Base-by-base conservation (phyloP, 306 rosid genomes). In the Fragaria ananassa region DNA sequence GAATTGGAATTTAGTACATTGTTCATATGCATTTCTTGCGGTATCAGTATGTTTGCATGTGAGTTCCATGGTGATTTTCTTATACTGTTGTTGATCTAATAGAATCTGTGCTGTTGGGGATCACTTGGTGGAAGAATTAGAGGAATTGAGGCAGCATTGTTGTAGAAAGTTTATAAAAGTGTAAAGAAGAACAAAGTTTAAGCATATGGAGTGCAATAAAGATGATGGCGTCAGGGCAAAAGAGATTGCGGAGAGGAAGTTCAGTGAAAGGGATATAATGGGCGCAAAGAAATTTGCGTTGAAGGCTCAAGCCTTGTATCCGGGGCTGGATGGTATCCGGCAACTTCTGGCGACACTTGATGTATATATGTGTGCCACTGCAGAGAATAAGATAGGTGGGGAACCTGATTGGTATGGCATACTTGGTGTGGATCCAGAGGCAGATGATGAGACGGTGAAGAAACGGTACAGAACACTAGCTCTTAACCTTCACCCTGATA, bases 401-500 rank as follows among this genome's bases (percentile, higher is more conserved):
- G 97, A 92, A 81, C 76, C 88, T 37, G 97, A 95, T 86, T 90
- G 93, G 97, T 92, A 95, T 45, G 91, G 92, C 23, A 82, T 92
- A 44, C 96, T 92, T n/a, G 96, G 97, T 76, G 90, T 82, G 31
- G 83, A 82, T 58, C 89, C 89, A 8, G 41, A 23, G 65, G 89
- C 97, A 4, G 92, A 95, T 50, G 97, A 92, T 41, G 97, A 90
- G 64, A 85, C 86, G 2, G 86, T 95, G 68, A 83, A 90, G 78
- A 89, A 81, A 69, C 87, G 87, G 11, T 95, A 89, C 75, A 88
- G 93, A 88, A 95, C 87, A 83, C 88, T 92, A 70, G 97, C 96
- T 78, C 91, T 95, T 29, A 80, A 80, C 85, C 97, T 92, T 85
- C 98, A 95, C 83, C 98, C 98, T 31, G 97, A 92, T 76, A 92